phyloP scores from a whole-genome alignment of 1,284 basidiomycete genomes.

The Cutaneotrichosporon mucoides region DNA sequence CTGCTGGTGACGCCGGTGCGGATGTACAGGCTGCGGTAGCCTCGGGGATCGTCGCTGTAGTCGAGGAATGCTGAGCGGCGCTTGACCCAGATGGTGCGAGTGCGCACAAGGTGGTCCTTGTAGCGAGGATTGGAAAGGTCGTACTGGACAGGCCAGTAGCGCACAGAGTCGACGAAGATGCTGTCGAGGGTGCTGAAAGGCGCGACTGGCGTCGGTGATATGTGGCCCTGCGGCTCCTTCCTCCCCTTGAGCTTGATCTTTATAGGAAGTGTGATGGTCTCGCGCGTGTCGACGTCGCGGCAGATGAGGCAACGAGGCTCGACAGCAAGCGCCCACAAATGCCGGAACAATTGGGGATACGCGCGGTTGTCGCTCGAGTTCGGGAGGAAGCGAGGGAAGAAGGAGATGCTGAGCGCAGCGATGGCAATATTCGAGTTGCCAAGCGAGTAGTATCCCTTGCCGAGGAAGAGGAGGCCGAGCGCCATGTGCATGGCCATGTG shows the following conservation, averaged over 20 bases:
- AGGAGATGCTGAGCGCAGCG: conserved; percentile 80
- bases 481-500: conserved; percentile 91
- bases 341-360: conserved; percentile 87
- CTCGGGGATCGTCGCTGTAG: conserved; percentile 87
- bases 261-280: conserved; percentile 84
- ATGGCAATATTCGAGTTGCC: conserved; percentile 88
- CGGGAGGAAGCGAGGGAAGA: conserved; percentile 82
- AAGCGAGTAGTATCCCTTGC: conserved; percentile 85
- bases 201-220: conserved; percentile 86
- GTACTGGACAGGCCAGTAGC: conserved; percentile 89
- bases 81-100: conserved; percentile 84
- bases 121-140: conserved; percentile 67
- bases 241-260: conserved; percentile 61
- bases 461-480: conserved; percentile 87
- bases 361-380: conserved; percentile 80
- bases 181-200: conserved; percentile 72
- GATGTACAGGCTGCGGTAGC: conserved; percentile 80
- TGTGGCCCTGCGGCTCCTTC: conserved; percentile 50
- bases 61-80: conserved; percentile 85
- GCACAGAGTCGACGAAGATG: conserved; percentile 80
- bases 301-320: conserved; percentile 90
- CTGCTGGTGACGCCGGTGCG: conserved; percentile 71
- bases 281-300: conserved; percentile 81
- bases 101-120: conserved; percentile 63
- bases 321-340: conserved; percentile 91